Percentiles rank a stretch among this genome's conserved stretches.
phyloP scores from a whole-genome alignment of 2,329 filamentous ascomycete genomes.

The Ophiocordyceps unilateralis region DNA sequence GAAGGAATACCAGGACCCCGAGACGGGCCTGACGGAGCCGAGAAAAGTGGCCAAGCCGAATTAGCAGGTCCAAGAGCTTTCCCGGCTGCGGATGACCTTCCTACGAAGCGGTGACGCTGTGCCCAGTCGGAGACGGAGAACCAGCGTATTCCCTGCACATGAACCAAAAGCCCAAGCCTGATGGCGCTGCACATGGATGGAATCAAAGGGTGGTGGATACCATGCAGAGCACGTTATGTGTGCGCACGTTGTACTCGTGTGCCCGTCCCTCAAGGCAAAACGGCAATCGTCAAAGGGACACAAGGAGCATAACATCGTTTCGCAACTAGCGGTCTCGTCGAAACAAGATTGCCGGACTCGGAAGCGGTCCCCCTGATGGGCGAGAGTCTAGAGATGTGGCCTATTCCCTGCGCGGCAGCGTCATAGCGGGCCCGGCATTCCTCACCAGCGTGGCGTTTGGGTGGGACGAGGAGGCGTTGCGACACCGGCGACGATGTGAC shows the following conservation, averaged over 20 bases:
- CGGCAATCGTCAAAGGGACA: not conserved
- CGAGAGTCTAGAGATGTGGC: not conserved
- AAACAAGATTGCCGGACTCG: not conserved
- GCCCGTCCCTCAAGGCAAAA: no score
- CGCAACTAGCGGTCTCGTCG: not conserved
- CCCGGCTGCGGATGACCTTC: no score
- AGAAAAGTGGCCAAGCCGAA: conserved; percentile 92
- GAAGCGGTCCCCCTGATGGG: not conserved
- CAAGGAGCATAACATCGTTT: not conserved
- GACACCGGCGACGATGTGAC: not conserved
- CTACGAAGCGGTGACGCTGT: no score
- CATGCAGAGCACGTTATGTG: no score
- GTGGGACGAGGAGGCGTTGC: not conserved
- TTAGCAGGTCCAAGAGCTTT: not conserved
- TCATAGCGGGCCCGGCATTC: not conserved
- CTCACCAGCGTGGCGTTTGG: not conserved
- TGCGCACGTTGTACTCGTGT: no score
- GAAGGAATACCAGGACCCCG: conserved; percentile 81
- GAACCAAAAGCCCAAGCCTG: no score
- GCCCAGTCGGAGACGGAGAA: no score
- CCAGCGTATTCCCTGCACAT: no score
- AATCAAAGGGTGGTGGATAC: not conserved
- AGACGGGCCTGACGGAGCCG: conserved; percentile 57
- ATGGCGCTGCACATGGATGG: no score
- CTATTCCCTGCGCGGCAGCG: not conserved